Evolutionary conservation across 108 stramenopile genomes (phyloP).

Genomic region (Skeletonema costatum): DNA sequence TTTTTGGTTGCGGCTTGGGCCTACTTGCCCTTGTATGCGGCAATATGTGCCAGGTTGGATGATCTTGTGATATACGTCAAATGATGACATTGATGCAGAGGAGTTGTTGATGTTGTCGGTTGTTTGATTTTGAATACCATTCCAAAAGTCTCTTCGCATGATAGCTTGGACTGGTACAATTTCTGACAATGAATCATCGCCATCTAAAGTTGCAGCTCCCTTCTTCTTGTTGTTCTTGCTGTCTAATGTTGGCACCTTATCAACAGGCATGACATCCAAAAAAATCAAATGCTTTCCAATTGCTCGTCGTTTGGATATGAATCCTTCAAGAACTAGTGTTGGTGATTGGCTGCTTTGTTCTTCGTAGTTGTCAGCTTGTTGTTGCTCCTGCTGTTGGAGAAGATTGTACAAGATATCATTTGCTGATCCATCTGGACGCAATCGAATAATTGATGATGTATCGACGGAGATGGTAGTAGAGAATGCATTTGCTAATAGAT

Average conservation of each 20-base stretch:
- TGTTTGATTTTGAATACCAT: background rate
- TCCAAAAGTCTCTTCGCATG: constrained; percentile 40
- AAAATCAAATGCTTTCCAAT: constrained; percentile 32
- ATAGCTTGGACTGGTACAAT: constrained; percentile 34
- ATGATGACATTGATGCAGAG: background rate
- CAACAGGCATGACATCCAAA: constrained; percentile 16
- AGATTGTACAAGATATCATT: constrained; percentile 19
- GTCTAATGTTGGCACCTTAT: constrained; percentile 8
- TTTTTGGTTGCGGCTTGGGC: constrained; percentile 24
- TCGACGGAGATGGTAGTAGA: background rate
- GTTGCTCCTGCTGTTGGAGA: background rate
- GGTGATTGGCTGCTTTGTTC: background rate
- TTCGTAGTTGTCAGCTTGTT: background rate
- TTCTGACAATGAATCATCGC: constrained; percentile 1
- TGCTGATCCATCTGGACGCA: constrained; percentile 6
- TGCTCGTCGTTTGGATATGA: constrained; percentile 19
- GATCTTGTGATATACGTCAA: constrained; percentile 41
- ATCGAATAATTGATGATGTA: constrained; percentile 8
- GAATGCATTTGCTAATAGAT: background rate
- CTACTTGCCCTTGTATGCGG: constrained; percentile 23
- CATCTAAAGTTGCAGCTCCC: background rate
- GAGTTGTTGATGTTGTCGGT: background rate
- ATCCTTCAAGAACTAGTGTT: constrained; percentile 23
- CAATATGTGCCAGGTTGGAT: constrained; percentile 40
- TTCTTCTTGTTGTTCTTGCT: background rate